A percentile compares a stretch with the other conserved stretches of the same genome.
Conservation (phyloP, 1,284 basidiomycete species). For the Apiotrichum akiyoshidainum region DNA sequence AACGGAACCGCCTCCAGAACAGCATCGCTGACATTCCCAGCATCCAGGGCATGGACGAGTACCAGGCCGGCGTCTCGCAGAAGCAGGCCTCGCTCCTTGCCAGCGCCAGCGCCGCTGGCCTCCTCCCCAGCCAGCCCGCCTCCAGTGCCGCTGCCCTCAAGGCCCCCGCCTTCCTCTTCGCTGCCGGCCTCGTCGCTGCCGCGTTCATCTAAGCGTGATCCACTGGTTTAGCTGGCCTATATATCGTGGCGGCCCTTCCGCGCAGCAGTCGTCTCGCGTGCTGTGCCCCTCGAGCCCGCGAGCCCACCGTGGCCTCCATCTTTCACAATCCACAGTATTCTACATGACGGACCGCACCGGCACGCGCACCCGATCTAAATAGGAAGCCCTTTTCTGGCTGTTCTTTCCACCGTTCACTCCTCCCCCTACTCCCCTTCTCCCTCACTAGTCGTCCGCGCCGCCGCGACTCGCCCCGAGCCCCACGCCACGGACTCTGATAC, state of each 20-base stretch:
- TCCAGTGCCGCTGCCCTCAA: neutral
- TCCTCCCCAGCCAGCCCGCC: neutral
- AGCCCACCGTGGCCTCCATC: too few species aligned
- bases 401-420: neutral
- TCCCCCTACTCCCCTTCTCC: neutral
- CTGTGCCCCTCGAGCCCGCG: too few species aligned
- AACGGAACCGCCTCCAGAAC: too few species aligned
- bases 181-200: neutral
- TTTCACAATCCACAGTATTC: too few species aligned
- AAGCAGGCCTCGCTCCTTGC: neutral
- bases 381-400: too few species aligned
- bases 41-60: neutral
- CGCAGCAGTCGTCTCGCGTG: too few species aligned
- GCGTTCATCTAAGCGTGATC: neutral
- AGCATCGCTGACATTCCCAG: neutral
- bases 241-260: neutral
- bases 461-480: neutral
- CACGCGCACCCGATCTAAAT: too few species aligned
- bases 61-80: neutral
- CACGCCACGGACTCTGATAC: neutral
- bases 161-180: neutral
- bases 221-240: neutral
- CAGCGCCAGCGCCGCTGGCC: neutral
- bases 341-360: too few species aligned
- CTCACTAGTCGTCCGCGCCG: neutral